A percentile compares a stretch with the other conserved stretches of the same genome.
Evolutionary conservation across 75 land plant species (phyloP).

Genomic region (Ceratopteris richardii): DNA sequence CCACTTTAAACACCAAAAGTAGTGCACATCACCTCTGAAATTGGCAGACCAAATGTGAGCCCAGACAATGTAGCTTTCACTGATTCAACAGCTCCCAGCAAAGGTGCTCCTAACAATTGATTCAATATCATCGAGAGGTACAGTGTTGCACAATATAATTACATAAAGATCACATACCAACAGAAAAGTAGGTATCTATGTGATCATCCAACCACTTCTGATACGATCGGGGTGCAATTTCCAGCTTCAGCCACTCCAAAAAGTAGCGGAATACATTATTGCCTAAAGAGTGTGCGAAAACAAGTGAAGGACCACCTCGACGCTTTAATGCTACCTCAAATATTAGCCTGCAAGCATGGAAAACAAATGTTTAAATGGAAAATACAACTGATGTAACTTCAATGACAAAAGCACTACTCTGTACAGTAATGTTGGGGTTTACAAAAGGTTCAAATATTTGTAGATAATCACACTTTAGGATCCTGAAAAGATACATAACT

Average conservation of each 20-base stretch:
- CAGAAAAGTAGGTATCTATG: slow-evolving; percentile 91
- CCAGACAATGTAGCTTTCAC: slow-evolving; percentile 78
- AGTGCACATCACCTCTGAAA: slow-evolving; percentile 54
- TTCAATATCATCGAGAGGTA: too few species aligned
- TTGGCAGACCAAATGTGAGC: slow-evolving; percentile 83
- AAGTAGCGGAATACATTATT: slow-evolving; percentile 99
- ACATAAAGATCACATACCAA: slow-evolving; percentile 83
- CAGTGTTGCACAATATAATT: too few species aligned
- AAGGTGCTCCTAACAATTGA: slow-evolving; percentile 75
- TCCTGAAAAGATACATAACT: too few species aligned
- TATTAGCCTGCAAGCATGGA: slow-evolving; percentile 52
- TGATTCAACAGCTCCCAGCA: slow-evolving; percentile 82
- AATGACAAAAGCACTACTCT: too few species aligned
- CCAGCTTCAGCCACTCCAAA: slow-evolving; percentile 95
- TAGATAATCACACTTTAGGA: too few species aligned
- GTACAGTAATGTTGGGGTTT: too few species aligned
- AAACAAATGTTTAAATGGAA: not conserved
- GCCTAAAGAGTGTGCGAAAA: slow-evolving; percentile 95
- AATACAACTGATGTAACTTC: not conserved
- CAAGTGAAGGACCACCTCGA: slow-evolving; percentile 95
- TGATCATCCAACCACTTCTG: slow-evolving; percentile 88
- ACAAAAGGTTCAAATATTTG: too few species aligned
- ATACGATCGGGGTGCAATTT: slow-evolving; percentile 86
- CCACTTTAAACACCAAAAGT: too few species aligned
- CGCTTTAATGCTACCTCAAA: slow-evolving; percentile 95